Evolutionary conservation across 2,329 filamentous ascomycete species (phyloP).

Genomic region (Aspergillus sp.): DNA sequence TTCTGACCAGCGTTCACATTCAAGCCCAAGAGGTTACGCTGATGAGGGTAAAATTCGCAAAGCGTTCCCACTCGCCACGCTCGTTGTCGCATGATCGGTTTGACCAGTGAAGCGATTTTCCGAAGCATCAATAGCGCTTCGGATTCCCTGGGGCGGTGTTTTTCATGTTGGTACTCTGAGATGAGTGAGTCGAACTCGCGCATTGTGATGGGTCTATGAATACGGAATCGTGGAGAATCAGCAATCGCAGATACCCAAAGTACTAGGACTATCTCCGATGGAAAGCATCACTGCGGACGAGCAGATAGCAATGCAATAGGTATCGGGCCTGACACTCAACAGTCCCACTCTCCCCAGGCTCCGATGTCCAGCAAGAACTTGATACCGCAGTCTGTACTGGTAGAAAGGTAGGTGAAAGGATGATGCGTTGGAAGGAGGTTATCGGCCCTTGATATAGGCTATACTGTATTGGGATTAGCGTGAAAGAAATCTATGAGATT

Average conservation of each 20-base stretch:
- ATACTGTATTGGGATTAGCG: background rate
- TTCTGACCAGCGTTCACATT: slow-evolving; percentile 71
- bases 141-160: slow-evolving; percentile 41
- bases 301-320: too few relatives aligned
- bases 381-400: background rate
- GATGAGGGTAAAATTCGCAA: slow-evolving; percentile 75
- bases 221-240: too few relatives aligned
- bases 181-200: slow-evolving; percentile 44
- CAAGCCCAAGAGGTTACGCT: slow-evolving; percentile 68
- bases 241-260: too few relatives aligned
- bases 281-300: too few relatives aligned
- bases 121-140: slow-evolving; percentile 58
- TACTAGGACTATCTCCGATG: background rate
- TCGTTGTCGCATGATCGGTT: slow-evolving; percentile 87
- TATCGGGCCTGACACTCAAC: too few relatives aligned
- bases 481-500: background rate
- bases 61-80: slow-evolving; percentile 73
- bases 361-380: too few relatives aligned
- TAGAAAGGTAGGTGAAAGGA: background rate
- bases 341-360: too few relatives aligned
- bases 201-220: slow-evolving; percentile 19
- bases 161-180: slow-evolving; percentile 48
- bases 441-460: background rate
- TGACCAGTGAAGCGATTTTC: slow-evolving; percentile 80
- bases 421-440: background rate